Evolutionary conservation across 2,329 filamentous ascomycete genomes (phyloP).

Genomic region (Elsinoe fawcettii): DNA sequence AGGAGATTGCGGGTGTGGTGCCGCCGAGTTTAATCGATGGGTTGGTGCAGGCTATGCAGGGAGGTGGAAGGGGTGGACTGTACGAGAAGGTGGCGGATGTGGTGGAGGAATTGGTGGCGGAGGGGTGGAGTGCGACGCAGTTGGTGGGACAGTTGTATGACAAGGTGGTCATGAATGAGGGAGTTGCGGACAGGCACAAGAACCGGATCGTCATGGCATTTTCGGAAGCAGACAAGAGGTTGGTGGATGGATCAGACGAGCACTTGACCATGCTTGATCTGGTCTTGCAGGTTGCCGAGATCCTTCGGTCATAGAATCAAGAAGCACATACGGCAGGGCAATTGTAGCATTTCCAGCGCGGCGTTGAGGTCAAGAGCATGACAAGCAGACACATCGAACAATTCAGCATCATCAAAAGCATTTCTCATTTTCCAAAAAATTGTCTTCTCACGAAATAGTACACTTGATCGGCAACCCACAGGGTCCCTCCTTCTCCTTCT

Average conservation of each 20-base stretch:
- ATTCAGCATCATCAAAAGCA: not conserved
- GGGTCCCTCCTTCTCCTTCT: slow-evolving; percentile 56
- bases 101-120: slow-evolving; percentile 84
- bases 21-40: slow-evolving; percentile 63
- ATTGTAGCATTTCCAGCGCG: slow-evolving; percentile 1
- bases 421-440: slow-evolving; percentile 8
- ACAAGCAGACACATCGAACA: not conserved
- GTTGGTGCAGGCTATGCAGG: slow-evolving; percentile 69
- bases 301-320: slow-evolving; percentile 15
- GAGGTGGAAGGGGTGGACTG: slow-evolving; percentile 50
- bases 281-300: slow-evolving; percentile 57
- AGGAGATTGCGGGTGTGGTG: slow-evolving; percentile 95
- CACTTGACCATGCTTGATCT: slow-evolving; percentile 86
- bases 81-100: slow-evolving; percentile 71
- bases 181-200: slow-evolving; percentile 76
- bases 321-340: not conserved
- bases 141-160: slow-evolving; percentile 81
- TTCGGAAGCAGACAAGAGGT: slow-evolving; percentile 86
- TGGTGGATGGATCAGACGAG: slow-evolving; percentile 92
- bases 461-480: slow-evolving; percentile 75
- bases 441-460: slow-evolving; percentile 49
- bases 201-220: slow-evolving; percentile 84
- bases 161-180: slow-evolving; percentile 63
- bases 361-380: not conserved
- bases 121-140: slow-evolving; percentile 93